Conservation (phyloP, 495 filamentous ascomycete genomes). For the Penicillium lividum region DNA sequence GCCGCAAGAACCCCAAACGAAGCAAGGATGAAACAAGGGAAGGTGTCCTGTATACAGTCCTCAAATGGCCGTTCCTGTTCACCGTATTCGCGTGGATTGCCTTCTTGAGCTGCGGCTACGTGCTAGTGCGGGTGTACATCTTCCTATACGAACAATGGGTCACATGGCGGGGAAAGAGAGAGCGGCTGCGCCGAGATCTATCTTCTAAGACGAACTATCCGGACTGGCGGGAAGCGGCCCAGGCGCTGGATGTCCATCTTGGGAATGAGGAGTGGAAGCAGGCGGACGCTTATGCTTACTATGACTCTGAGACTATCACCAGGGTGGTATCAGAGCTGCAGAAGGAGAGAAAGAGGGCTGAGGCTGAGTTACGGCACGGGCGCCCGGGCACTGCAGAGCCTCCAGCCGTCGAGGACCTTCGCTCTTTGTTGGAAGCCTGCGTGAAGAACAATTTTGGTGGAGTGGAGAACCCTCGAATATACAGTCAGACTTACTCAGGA, state of each 20-base stretch:
- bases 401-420: slow-evolving; percentile 70
- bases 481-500: slow-evolving; percentile 94
- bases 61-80: slow-evolving; percentile 89
- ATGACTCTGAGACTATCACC: slow-evolving; percentile 79
- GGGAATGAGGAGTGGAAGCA: slow-evolving; percentile 87
- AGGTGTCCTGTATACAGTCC: slow-evolving; percentile 80
- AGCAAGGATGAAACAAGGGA: slow-evolving; percentile 91
- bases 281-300: slow-evolving; percentile 89
- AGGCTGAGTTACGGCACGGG: slow-evolving; percentile 41
- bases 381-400: slow-evolving; percentile 28
- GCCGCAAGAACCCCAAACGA: slow-evolving; percentile 48
- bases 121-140: slow-evolving; percentile 84
- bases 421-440: slow-evolving; percentile 77
- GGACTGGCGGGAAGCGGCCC: slow-evolving; percentile 79
- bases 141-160: slow-evolving; percentile 74
- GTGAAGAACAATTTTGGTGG: slow-evolving; percentile 97
- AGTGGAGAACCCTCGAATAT: slow-evolving; percentile 89
- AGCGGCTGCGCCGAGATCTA: slow-evolving; percentile 68
- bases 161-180: slow-evolving; percentile 64
- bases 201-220: slow-evolving; percentile 69
- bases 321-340: slow-evolving; percentile 74
- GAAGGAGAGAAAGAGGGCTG: slow-evolving; percentile 58
- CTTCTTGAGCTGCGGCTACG: slow-evolving; percentile 67
- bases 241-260: slow-evolving; percentile 76
- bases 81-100: slow-evolving; percentile 78